These are phyloP conservation scores for Suillus decipiens DNA, from an alignment of 768 basidiomycete species.

Conservation along the genomic window DNA sequence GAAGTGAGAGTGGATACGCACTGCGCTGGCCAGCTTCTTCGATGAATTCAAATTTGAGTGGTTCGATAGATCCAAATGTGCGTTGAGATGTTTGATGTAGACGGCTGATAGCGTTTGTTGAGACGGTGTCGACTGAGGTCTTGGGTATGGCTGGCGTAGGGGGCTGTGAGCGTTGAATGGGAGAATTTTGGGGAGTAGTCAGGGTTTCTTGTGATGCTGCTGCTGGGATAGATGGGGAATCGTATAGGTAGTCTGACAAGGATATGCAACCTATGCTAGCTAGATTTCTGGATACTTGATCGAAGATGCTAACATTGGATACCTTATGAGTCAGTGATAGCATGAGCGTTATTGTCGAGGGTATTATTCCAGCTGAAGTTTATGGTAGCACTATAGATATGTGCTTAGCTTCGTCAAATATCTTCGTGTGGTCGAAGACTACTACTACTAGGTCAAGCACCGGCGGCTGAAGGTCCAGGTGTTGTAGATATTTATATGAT, in stretches of 20 bases:
- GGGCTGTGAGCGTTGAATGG: slow-evolving; percentile 10
- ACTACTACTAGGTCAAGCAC: not conserved
- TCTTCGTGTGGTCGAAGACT: not conserved
- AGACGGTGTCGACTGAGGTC: slow-evolving; percentile 9
- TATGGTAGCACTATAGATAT: not conserved
- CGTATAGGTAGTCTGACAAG: slow-evolving; percentile 29
- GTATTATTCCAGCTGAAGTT: not conserved
- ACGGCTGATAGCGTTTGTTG: slow-evolving; percentile 30
- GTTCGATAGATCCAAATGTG: slow-evolving; percentile 41
- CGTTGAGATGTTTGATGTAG: slow-evolving; percentile 47
- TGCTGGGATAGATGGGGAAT: not conserved
- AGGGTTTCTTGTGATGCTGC: not conserved
- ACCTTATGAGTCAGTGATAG: not conserved
- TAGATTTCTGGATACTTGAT: slow-evolving; percentile 30
- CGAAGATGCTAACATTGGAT: slow-evolving; percentile 14
- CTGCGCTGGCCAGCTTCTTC: slow-evolving; percentile 41
- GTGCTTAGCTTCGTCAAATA: not conserved
- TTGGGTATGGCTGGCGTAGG: slow-evolving; percentile 9
- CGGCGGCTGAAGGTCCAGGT: not conserved
- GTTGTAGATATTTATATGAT: not conserved
- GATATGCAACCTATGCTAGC: slow-evolving; percentile 30
- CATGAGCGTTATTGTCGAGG: not conserved
- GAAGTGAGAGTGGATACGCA: slow-evolving; percentile 21
- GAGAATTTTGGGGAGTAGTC: not conserved
- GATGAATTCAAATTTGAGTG: slow-evolving; percentile 49